Evolutionary conservation across 768 basidiomycete species (phyloP).

Genomic region (Suillus tomentosus): DNA sequence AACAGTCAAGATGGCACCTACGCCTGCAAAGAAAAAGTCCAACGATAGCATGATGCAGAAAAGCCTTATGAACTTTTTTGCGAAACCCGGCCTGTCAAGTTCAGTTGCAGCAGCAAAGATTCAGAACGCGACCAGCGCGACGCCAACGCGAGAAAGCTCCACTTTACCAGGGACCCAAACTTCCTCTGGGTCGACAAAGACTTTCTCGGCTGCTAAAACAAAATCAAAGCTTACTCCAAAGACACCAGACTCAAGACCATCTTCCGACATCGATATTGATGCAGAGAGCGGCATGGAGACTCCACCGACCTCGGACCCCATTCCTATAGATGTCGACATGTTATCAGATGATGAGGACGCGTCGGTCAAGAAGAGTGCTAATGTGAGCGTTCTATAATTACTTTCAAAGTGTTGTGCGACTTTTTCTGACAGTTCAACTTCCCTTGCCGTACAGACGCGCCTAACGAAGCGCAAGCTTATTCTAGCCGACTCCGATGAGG

Average conservation of each 20-base stretch:
- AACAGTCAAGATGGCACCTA: conserved; percentile 10
- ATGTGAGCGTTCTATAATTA: conserved; percentile 30
- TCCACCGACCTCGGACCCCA: conserved; percentile 76
- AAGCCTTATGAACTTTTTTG: conserved; percentile 71
- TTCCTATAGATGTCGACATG: conserved; percentile 68
- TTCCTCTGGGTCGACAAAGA: conserved; percentile 15
- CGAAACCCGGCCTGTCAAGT: conserved; percentile 31
- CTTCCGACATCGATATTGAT: conserved; percentile 43
- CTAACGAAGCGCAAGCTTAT: conserved; percentile 67
- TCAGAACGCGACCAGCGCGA: background rate
- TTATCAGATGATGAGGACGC: conserved; percentile 51
- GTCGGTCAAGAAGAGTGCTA: conserved; percentile 32
- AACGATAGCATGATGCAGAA: conserved; percentile 64
- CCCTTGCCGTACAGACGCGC: conserved; percentile 32
- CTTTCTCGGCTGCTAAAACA: conserved; percentile 25
- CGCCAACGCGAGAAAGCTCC: conserved; percentile 1
- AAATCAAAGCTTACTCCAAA: conserved; percentile 44
- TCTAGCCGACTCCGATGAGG: conserved; percentile 74
- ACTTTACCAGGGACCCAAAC: conserved; percentile 1
- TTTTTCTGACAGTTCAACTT: conserved; percentile 2
- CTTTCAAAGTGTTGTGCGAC: background rate
- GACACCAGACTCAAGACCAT: conserved; percentile 32
- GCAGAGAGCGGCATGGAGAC: conserved; percentile 51
- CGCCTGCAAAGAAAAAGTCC: conserved; percentile 39
- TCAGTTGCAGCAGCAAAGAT: conserved; percentile 11